Conservation (phyloP, 2,329 filamentous ascomycete species). For the Trichoderma atrobrunneum region DNA sequence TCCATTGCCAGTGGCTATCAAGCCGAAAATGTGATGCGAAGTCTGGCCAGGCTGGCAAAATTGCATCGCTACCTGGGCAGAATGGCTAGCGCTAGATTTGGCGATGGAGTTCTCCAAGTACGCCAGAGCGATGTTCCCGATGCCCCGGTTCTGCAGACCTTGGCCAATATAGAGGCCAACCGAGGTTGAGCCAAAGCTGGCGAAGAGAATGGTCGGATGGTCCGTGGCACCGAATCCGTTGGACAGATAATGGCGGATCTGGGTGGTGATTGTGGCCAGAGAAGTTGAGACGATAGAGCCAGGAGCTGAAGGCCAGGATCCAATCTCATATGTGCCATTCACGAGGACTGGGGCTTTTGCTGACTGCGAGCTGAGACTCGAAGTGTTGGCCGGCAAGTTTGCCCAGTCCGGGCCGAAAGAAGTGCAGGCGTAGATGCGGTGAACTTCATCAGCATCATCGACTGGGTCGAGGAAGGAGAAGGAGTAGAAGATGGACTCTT, state of each 20-base stretch:
- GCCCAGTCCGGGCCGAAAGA: conserved; percentile 24
- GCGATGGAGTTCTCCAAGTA: conserved; percentile 27
- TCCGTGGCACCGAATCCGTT: conserved; percentile 25
- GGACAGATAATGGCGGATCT: conserved; percentile 31
- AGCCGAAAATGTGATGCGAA: conserved; percentile 34
- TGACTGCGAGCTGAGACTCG: not conserved
- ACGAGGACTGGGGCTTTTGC: conserved; percentile 21
- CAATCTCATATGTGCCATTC: conserved; percentile 27
- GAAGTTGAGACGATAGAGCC: conserved; percentile 22
- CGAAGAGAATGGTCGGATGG: conserved; percentile 31
- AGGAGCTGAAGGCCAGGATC: conserved; percentile 28
- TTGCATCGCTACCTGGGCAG: conserved; percentile 35
- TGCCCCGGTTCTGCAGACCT: conserved; percentile 28
- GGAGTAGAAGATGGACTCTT: conserved; percentile 33
- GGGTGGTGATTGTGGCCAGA: conserved; percentile 26
- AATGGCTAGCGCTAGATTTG: conserved; percentile 21
- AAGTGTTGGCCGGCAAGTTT: not conserved
- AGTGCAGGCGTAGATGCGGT: conserved; percentile 27
- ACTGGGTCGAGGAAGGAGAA: conserved; percentile 36
- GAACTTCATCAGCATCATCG: conserved; percentile 28
- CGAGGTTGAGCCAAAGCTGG: conserved; percentile 29
- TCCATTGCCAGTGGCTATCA: conserved; percentile 33
- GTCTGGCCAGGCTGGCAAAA: conserved; percentile 32
- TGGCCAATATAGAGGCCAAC: conserved; percentile 38
- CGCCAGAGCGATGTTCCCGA: conserved; percentile 30